phyloP scores from a whole-genome alignment of 768 basidiomycete species.

The Clitopilus passeckerianus region DNA sequence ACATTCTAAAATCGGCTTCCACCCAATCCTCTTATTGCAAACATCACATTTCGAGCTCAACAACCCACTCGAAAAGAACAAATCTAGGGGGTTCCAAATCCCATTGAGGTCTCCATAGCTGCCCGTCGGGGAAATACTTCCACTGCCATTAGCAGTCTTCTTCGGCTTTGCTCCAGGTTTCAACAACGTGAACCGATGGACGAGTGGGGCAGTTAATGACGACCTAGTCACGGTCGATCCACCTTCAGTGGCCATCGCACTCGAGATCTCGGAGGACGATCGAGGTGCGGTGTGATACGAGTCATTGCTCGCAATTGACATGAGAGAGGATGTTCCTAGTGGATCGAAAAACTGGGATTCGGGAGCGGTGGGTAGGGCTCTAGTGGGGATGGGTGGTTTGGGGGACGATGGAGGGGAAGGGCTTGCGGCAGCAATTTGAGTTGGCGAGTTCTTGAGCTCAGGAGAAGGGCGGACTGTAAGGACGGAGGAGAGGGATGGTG shows the following conservation, averaged over 20 bases:
- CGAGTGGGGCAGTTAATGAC: constrained; percentile 41
- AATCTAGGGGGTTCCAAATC: constrained; percentile 73
- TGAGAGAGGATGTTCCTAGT: constrained; percentile 37
- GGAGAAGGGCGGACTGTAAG: constrained; percentile 61
- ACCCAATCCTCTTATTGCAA: constrained; percentile 77
- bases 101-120: constrained; percentile 22
- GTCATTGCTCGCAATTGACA: constrained; percentile 55
- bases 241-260: constrained; percentile 69
- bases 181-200: constrained; percentile 85
- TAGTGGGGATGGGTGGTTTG: constrained; percentile 14
- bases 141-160: constrained; percentile 22
- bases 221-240: constrained; percentile 53
- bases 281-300: constrained; percentile 60
- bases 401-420: constrained; percentile 13
- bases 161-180: constrained; percentile 71
- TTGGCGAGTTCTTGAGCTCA: constrained; percentile 41
- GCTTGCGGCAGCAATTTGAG: constrained; percentile 27
- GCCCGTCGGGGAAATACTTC: constrained; percentile 26
- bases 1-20: constrained; percentile 83
- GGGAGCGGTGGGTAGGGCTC: constrained; percentile 3
- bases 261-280: constrained; percentile 43
- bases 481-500: constrained; percentile 65
- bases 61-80: constrained; percentile 72
- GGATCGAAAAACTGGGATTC: constrained; percentile 25
- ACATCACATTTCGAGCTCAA: constrained; percentile 77